phyloP scores from a whole-genome alignment of 805 yeast species.

The Priceomyces fermenticarens region DNA sequence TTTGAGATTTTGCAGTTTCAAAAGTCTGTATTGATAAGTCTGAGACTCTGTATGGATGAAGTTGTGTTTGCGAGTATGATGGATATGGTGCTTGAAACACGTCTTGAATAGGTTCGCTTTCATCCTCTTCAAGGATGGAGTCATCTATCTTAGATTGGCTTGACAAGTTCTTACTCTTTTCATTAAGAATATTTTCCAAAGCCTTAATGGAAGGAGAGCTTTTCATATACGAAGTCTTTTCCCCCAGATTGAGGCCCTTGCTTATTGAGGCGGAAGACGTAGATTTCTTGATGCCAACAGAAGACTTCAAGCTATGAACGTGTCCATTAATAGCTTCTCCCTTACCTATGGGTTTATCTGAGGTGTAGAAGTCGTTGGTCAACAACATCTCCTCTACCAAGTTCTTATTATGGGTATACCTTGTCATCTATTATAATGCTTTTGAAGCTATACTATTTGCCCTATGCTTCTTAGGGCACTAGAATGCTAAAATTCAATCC shows the following conservation, averaged over 20 bases:
- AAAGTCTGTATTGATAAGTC: constrained; percentile 22
- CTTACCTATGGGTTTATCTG: constrained; percentile 16
- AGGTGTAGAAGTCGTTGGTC: constrained; percentile 32
- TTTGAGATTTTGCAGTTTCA: constrained; percentile 23
- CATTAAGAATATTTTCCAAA: constrained; percentile 31
- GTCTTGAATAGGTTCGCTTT: constrained; percentile 2
- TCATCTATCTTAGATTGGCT: constrained; percentile 4
- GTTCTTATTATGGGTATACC: constrained; percentile 7
- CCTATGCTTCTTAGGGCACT: too few species aligned
- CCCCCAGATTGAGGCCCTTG: constrained; percentile 10
- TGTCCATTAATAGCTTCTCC: constrained; percentile 10
- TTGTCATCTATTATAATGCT: background rate
- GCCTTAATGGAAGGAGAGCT: constrained; percentile 42
- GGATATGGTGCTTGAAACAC: constrained; percentile 1
- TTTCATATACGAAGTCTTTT: constrained; percentile 30
- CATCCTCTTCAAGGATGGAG: constrained; percentile 15
- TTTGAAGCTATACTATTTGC: too few species aligned
- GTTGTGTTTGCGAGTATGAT: background rate
- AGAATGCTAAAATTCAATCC: too few species aligned
- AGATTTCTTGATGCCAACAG: constrained; percentile 25
- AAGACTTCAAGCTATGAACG: constrained; percentile 21
- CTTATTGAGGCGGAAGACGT: constrained; percentile 23
- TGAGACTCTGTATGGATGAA: constrained; percentile 3
- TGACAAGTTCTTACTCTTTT: constrained; percentile 8
- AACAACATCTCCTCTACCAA: constrained; percentile 31